Base-by-base conservation (phyloP, 257 asterid genomes). In the Lithospermum erythrorhizon region DNA sequence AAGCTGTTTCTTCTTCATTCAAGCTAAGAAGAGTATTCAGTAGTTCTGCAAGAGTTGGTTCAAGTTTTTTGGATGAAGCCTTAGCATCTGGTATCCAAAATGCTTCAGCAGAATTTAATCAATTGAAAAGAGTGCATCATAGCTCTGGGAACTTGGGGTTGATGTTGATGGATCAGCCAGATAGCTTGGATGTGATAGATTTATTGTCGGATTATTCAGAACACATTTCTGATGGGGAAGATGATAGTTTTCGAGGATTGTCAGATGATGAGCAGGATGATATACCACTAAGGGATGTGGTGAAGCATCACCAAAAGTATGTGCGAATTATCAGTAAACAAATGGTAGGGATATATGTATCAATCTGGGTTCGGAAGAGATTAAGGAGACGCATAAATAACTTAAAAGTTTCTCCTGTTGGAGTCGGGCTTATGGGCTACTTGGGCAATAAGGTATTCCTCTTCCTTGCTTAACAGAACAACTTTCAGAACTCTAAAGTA, bases 341-440 rank as follows among this genome's bases (percentile, higher is more conserved):
- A 79, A 90, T 90, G 98, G 96, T 90, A 27, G 98, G 98, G n/a
- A 87, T 90, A 71, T 87, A 90, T 48, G 82, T 90, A 25, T 90
- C 98, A 1, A 78, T 90, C 24, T 90, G 98, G 98, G 94, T 87
- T 11, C 81, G 81, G 3, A 73, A 83, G 75, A 78, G 81, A 71
- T 69, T 90, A 73, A 80, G 98, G 79, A 79, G 93, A 29, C 98
- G 87, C 63, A 66, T 90, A 65, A 87, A 90, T 81, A 77, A 90
- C 78, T 68, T 90, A 75, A 78, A 77, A 83, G 98, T 90, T 16
- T 87, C 96, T 57, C 89, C 94, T 15, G 98, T 90, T 20, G 98
- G 98, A 64, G 82, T 83, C 57, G 98, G 98, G 68, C 87, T 90
- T 23, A 90, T 90, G 98, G 96, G 98, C 27, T 90, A 90, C 79